Evolutionary conservation across 2,329 filamentous ascomycete genomes (phyloP).

Genomic region (Neoscytalidium dimidiatum): DNA sequence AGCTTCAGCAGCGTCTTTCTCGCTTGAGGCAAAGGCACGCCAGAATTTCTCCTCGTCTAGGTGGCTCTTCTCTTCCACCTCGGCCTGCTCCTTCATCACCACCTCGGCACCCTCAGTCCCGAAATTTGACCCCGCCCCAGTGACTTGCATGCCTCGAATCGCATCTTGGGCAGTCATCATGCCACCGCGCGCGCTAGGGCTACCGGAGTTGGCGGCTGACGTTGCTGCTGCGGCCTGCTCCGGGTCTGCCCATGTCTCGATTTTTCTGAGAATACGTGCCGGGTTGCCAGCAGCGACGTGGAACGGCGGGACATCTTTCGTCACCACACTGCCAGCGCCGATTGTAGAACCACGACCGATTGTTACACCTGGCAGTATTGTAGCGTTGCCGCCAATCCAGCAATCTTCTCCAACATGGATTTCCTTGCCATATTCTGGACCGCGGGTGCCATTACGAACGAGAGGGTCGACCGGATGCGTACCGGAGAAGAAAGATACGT

Average conservation of each 20-base stretch:
- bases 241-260: slow-evolving; percentile 38
- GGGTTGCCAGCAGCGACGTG: slow-evolving; percentile 68
- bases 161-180: background rate
- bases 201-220: background rate
- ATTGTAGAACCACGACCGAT: slow-evolving; percentile 74
- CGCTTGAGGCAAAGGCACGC: slow-evolving; percentile 16
- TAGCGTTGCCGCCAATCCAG: slow-evolving; percentile 52
- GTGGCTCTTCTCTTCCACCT: background rate
- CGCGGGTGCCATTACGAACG: slow-evolving; percentile 71
- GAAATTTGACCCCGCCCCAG: background rate
- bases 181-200: background rate
- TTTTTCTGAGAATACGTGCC: slow-evolving; percentile 56
- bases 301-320: slow-evolving; percentile 69
- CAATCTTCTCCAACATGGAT: slow-evolving; percentile 80
- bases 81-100: slow-evolving; percentile 6
- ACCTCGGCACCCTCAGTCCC: slow-evolving; percentile 1
- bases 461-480: slow-evolving; percentile 76
- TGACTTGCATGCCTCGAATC: background rate
- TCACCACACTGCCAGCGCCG: slow-evolving; percentile 82
- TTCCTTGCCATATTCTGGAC: slow-evolving; percentile 73
- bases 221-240: slow-evolving; percentile 58
- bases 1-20: slow-evolving; percentile 9
- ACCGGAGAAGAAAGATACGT: slow-evolving; percentile 73
- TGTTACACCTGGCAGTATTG: slow-evolving; percentile 73
- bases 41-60: slow-evolving; percentile 14